Evolutionary conservation across 306 rosid genomes (phyloP).

Genomic region (Chamaecrista fasciculata): DNA sequence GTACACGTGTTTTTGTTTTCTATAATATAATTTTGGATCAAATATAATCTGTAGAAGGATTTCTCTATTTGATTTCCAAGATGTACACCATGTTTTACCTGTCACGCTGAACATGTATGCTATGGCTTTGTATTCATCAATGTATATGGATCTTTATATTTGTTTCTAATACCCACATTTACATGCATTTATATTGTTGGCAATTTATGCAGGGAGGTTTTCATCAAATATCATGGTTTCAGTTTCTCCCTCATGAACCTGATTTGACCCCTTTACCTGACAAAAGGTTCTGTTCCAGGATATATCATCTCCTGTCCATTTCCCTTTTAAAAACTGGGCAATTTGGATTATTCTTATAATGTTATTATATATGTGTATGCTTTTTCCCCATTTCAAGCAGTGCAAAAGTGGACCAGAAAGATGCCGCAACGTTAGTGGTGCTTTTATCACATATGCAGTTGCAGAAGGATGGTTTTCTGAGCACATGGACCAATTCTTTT

Average conservation of each 20-base stretch:
- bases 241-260: slow-evolving; percentile 84
- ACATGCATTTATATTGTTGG: slow-evolving; percentile 16
- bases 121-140: not conserved
- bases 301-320: slow-evolving; percentile 7
- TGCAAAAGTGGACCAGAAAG: slow-evolving; percentile 69
- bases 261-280: slow-evolving; percentile 74
- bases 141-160: not conserved
- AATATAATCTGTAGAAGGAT: not conserved
- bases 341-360: not conserved
- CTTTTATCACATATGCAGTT: slow-evolving; percentile 86
- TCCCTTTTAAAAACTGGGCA: not conserved
- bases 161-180: not conserved
- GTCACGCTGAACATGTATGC: not conserved
- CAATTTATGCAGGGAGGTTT: slow-evolving; percentile 69
- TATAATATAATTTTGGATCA: not conserved
- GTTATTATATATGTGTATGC: not conserved
- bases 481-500: slow-evolving; percentile 95
- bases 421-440: slow-evolving; percentile 78
- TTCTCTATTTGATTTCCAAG: not conserved
- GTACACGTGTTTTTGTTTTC: not conserved
- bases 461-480: slow-evolving; percentile 87
- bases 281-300: slow-evolving; percentile 55
- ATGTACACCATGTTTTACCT: not conserved
- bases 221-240: slow-evolving; percentile 92
- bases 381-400: slow-evolving; percentile 37